Evolutionary conservation across 495 filamentous ascomycete genomes (phyloP), one percentile per base, ranked within the genome.

Genomic region (Annulohypoxylon nitens): DNA sequence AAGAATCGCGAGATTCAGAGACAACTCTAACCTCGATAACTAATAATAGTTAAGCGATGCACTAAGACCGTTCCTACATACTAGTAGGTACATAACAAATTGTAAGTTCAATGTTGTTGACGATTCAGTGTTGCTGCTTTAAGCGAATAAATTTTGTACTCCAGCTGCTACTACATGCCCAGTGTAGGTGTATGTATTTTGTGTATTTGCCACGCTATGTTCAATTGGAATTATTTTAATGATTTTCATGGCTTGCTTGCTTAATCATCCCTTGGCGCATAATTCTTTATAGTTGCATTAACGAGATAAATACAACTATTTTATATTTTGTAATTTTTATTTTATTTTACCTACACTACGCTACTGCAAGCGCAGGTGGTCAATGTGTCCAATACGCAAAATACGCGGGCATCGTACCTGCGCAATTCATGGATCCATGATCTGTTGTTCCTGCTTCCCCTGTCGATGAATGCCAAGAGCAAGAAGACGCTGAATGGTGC

Each of bases 41-140:
- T 73, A 73, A 73, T 73, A 73, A 73, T 73, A 65, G 55, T 59
- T 50, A 55, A 20, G 26, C 47, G 25, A 66, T 37, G 59, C 39
- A 16, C 48, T 74, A 62, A 61, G 43, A 33, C 30, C 30, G 60
- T 69, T 25, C 36, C 33, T 58, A 58, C 53, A 51, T 68, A 30
- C 30, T 30, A 30, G 30, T 4, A 30, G 30, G 30, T 30, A 12
- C 14, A 16, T 50, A 50, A 37, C 25, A 11, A 73, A 64, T 55
- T 64, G 10, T 47, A 20, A 45, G 41, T n/a, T n/a, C n/a, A n/a
- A n/a, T n/a, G n/a, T 43, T 70, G 70, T 16, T 20, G 18, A 16
- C 62, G 30, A 67, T 60, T 23, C 20, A 23, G 1, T 23, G 20
- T 23, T 65, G 61, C 67, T 67, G 61, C 58, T 74, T 70, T 70